phyloP scores from a whole-genome alignment of 2,329 filamentous ascomycete species.

The Fusarium staphyleae region DNA sequence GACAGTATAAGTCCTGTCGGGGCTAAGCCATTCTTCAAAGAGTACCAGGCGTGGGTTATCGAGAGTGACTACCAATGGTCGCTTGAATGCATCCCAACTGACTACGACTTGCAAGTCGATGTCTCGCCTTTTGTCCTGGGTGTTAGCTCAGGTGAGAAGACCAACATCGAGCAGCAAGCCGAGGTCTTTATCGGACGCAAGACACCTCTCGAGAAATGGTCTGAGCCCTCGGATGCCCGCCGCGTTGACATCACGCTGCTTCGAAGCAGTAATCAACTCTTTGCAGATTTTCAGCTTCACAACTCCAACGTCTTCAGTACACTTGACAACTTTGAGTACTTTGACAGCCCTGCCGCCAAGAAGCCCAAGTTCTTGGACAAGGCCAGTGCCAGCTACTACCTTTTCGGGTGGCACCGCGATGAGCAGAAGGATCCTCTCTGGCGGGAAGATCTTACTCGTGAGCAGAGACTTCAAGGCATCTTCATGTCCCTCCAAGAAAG shows the following conservation, averaged over 20 bases:
- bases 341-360: neutral
- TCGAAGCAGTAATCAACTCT: constrained; percentile 45
- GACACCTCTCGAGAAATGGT: constrained; percentile 17
- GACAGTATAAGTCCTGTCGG: constrained; percentile 27
- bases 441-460: constrained; percentile 11
- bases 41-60: constrained; percentile 46
- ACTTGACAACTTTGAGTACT: constrained; percentile 49
- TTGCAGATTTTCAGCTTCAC: constrained; percentile 52
- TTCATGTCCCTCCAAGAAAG: constrained; percentile 33
- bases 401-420: constrained; percentile 51
- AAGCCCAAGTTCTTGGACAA: constrained; percentile 31
- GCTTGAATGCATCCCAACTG: constrained; percentile 42
- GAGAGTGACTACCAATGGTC: constrained; percentile 48
- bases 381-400: constrained; percentile 48
- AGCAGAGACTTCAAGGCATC: constrained; percentile 25
- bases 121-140: constrained; percentile 49
- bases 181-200: constrained; percentile 53
- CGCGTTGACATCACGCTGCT: constrained; percentile 29
- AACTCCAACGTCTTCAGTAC: constrained; percentile 52
- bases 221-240: neutral
- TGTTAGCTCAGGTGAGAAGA: constrained; percentile 16
- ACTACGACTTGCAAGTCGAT: constrained; percentile 50
- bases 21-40: too few relatives aligned
- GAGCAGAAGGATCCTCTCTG: constrained; percentile 33
- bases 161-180: constrained; percentile 50